Percentiles rank a stretch among this genome's conserved stretches.
phyloP scores from a whole-genome alignment of 2,329 filamentous ascomycete species.

The Shiraia sp. region DNA sequence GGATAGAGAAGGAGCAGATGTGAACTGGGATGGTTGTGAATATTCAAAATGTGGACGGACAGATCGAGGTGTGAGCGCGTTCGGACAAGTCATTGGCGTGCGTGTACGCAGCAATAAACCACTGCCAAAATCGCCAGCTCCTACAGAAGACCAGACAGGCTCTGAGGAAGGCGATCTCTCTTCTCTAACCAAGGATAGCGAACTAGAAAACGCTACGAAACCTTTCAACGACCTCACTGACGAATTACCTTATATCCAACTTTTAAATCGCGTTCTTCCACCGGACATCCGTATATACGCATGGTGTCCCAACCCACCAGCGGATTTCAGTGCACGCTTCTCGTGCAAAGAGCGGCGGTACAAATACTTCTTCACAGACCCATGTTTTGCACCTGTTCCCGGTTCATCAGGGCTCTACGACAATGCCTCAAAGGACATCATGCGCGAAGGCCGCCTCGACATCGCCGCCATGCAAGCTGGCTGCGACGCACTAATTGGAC shows the following conservation, averaged over 20 bases:
- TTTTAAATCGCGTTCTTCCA: slow-evolving; percentile 86
- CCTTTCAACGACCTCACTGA: slow-evolving; percentile 70
- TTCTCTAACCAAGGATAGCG: no score
- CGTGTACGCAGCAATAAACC: slow-evolving; percentile 80
- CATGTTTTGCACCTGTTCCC: slow-evolving; percentile 74
- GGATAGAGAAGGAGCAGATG: slow-evolving; percentile 46
- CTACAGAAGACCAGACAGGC: slow-evolving; percentile 9
- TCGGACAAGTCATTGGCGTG: slow-evolving; percentile 90
- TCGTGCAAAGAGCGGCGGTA: slow-evolving; percentile 90
- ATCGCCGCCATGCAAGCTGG: slow-evolving; percentile 84
- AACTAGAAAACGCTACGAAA: slow-evolving; percentile 26
- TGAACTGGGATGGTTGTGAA: slow-evolving; percentile 82
- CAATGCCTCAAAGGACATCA: slow-evolving; percentile 14
- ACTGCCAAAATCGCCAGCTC: slow-evolving; percentile 39
- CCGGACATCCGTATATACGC: slow-evolving; percentile 88
- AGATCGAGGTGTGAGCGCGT: slow-evolving; percentile 91
- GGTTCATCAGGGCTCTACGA: slow-evolving; percentile 55
- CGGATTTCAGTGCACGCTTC: slow-evolving; percentile 86
- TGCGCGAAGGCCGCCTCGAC: slow-evolving; percentile 73
- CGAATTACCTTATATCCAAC: slow-evolving; percentile 80
- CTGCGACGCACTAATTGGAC: slow-evolving; percentile 76
- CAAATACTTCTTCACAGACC: slow-evolving; percentile 97
- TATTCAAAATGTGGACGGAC: slow-evolving; percentile 96
- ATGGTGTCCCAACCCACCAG: slow-evolving; percentile 84
- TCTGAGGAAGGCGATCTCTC: no score